Conservation (phyloP, 345 rosid species). For the Melaleuca quinquenervia region DNA sequence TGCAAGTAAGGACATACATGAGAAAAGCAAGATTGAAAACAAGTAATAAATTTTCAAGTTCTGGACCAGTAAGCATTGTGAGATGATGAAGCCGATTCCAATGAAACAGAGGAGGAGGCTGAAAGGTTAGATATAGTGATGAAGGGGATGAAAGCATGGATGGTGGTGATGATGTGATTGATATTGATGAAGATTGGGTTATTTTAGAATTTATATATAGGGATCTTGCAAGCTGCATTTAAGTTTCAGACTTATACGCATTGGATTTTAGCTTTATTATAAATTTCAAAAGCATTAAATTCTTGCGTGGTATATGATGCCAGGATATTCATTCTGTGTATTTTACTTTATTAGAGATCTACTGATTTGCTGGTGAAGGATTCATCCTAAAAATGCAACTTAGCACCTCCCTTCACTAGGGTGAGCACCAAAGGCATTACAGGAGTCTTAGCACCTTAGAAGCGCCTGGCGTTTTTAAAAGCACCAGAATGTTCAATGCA, state of each 20-base stretch:
- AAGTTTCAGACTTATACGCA: neutral
- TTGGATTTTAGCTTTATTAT: neutral
- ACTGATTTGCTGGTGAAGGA: neutral
- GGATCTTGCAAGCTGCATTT: neutral
- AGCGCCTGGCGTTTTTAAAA: neutral
- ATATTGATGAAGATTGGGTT: neutral
- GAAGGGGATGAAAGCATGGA: neutral
- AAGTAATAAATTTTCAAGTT: neutral
- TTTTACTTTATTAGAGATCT: neutral
- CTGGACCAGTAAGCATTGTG: neutral
- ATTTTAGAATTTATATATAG: neutral
- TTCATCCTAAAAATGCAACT: neutral
- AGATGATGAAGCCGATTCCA: neutral
- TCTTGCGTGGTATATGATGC: neutral
- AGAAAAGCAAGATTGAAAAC: neutral
- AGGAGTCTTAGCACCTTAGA: neutral
- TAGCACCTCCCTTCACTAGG: neutral
- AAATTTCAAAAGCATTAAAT: neutral
- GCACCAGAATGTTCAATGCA: neutral
- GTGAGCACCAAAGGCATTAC: neutral
- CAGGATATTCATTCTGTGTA: neutral
- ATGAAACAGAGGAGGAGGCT: neutral
- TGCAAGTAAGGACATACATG: neutral
- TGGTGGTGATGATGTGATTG: neutral
- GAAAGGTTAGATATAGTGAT: neutral